A percentile compares a stretch with the other conserved stretches of the same genome.
Conservation (phyloP, 306 rosid genomes). For the Vachellia collinsii region DNA sequence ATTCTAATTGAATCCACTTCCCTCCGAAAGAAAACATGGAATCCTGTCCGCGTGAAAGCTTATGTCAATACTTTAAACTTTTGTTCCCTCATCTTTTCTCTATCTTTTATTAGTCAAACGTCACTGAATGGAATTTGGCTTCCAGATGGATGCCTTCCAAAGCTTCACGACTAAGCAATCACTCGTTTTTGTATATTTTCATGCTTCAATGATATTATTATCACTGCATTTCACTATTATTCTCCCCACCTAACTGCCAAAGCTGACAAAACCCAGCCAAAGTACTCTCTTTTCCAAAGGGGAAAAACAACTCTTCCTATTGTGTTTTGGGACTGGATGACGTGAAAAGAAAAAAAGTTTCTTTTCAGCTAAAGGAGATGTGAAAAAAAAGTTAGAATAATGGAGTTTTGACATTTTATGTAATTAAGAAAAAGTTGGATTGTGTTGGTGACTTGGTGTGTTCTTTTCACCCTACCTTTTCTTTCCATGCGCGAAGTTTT, state of each 20-base stretch:
- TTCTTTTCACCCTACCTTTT: neutral
- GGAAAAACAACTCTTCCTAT: neutral
- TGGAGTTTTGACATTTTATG: neutral
- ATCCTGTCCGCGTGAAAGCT: too few relatives aligned
- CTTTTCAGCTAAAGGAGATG: neutral
- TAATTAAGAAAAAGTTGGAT: neutral
- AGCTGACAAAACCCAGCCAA: neutral
- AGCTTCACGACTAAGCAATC: slow-evolving; percentile 13
- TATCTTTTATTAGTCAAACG: neutral
- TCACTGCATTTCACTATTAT: neutral
- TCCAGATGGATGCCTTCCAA: slow-evolving; percentile 3
- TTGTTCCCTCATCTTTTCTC: neutral
- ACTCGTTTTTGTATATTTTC: too few relatives aligned
- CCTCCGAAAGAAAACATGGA: too few relatives aligned
- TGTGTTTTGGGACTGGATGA: neutral
- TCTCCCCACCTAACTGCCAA: neutral
- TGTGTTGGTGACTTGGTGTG: neutral
- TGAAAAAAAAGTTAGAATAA: neutral
- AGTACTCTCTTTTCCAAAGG: neutral
- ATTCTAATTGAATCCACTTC: neutral
- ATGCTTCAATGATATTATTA: neutral
- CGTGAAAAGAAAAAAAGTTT: neutral
- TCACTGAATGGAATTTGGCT: neutral
- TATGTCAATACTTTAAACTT: neutral
- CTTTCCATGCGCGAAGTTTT: neutral